Conservation (phyloP, 345 rosid genomes). For the Brassica juncea region DNA sequence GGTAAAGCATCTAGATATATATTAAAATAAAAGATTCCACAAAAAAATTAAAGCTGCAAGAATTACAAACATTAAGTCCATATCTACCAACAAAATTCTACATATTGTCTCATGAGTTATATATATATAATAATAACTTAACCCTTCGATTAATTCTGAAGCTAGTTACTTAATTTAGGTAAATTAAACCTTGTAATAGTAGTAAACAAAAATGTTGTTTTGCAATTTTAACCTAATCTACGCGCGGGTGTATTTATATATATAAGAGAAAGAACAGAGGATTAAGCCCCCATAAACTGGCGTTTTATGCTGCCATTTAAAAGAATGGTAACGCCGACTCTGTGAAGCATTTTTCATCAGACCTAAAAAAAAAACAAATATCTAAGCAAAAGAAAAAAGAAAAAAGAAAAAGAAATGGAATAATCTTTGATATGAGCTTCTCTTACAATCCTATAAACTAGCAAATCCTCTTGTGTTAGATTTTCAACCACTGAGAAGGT, state of each 20-base stretch:
- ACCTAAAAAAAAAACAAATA: background rate
- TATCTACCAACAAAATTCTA: background rate
- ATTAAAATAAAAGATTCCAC: background rate
- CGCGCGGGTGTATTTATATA: conserved; percentile 26
- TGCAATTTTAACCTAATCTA: conserved; percentile 23
- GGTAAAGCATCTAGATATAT: background rate
- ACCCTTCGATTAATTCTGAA: background rate
- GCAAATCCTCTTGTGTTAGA: conserved; percentile 14
- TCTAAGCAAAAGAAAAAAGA: background rate
- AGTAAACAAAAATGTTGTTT: background rate
- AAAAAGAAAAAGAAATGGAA: background rate
- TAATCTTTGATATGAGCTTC: background rate
- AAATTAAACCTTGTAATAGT: background rate
- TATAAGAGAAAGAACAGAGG: conserved; percentile 31
- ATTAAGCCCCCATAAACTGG: conserved; percentile 37
- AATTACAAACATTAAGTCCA: background rate
- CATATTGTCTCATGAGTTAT: background rate
- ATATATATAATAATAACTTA: background rate
- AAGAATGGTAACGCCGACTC: conserved; percentile 41
- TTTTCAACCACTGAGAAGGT: background rate
- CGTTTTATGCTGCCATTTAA: conserved; percentile 39
- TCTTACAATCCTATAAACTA: background rate
- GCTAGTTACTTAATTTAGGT: background rate
- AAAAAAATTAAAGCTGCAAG: background rate
- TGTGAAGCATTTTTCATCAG: conserved; percentile 33